Conservation (phyloP, 2,329 filamentous ascomycete genomes). For the Neonectria magnoliae region DNA sequence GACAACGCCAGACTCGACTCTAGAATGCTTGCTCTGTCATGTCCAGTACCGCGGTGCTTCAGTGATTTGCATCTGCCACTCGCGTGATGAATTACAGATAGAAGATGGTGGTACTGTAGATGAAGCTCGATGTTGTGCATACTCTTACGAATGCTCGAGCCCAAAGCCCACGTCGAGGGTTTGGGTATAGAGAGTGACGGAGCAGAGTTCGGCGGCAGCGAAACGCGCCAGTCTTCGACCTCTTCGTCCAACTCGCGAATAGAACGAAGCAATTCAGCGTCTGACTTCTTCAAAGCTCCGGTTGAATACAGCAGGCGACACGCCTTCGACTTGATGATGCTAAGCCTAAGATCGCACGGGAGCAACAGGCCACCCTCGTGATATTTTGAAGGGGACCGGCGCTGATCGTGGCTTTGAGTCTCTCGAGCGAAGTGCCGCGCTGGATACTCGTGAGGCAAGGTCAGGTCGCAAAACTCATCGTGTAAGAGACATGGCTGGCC, state of each 20-base stretch:
- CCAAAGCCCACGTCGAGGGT: not conserved
- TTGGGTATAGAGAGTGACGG: conserved; percentile 55
- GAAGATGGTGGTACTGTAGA: conserved; percentile 64
- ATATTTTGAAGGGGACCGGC: not conserved
- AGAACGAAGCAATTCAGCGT: conserved; percentile 62
- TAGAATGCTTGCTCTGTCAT: conserved; percentile 50
- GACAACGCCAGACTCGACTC: conserved; percentile 63
- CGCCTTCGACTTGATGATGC: conserved; percentile 61
- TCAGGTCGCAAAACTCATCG: conserved; percentile 21
- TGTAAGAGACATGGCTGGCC: conserved; percentile 58
- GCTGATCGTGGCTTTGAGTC: conserved; percentile 13
- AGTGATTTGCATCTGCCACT: conserved; percentile 56
- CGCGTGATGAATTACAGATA: conserved; percentile 64
- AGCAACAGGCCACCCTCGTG: conserved; percentile 43
- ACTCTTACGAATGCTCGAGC: conserved; percentile 29
- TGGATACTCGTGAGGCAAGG: conserved; percentile 51
- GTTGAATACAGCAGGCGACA: conserved; percentile 60
- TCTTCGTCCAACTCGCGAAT: conserved; percentile 67
- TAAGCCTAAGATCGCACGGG: conserved; percentile 59
- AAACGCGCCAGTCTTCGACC: conserved; percentile 62
- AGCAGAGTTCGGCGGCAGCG: conserved; percentile 54
- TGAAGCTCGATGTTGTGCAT: conserved; percentile 60
- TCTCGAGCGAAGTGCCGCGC: conserved; percentile 32
- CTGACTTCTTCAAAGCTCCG: conserved; percentile 57
- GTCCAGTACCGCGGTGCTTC: conserved; percentile 31